A percentile compares a stretch with the other conserved stretches of the same genome.
Evolutionary conservation across 306 rosid genomes (phyloP).

Genomic region (Medicago truncatula): DNA sequence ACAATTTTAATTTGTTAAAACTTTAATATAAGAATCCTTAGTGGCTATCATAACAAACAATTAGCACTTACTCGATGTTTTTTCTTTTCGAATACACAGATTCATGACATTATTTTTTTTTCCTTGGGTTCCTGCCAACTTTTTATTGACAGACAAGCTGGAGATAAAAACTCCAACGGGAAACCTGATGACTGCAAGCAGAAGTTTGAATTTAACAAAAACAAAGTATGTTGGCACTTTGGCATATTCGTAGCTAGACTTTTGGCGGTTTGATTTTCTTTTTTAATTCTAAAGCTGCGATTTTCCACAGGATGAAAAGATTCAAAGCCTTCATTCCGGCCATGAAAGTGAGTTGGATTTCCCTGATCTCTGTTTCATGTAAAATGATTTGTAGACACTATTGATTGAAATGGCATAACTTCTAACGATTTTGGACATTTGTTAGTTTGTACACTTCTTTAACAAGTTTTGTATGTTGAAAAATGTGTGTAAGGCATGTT

Average conservation of each 20-base stretch:
- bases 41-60: slow-evolving; percentile 29
- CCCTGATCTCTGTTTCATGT: slow-evolving; percentile 31
- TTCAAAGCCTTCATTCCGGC: slow-evolving; percentile 43
- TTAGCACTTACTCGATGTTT: background rate
- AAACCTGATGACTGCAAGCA: slow-evolving; percentile 48
- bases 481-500: slow-evolving; percentile 10
- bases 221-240: slow-evolving; percentile 58
- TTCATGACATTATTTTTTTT: slow-evolving; percentile 41
- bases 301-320: slow-evolving; percentile 63
- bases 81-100: background rate
- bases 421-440: slow-evolving; percentile 24
- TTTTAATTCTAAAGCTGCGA: slow-evolving; percentile 33
- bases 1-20: slow-evolving; percentile 17
- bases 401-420: slow-evolving; percentile 24
- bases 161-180: slow-evolving; percentile 48
- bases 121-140: slow-evolving; percentile 47
- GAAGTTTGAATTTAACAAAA: slow-evolving; percentile 52
- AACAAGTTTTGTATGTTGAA: slow-evolving; percentile 29
- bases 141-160: slow-evolving; percentile 62
- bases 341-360: slow-evolving; percentile 59
- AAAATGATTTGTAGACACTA: slow-evolving; percentile 30
- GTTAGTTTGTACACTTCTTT: slow-evolving; percentile 23
- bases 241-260: slow-evolving; percentile 29
- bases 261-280: slow-evolving; percentile 38
- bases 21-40: slow-evolving; percentile 6